These are phyloP conservation scores for Chrysanthemum lavandulifolium DNA, from an alignment of 129 eudicot species.

Conservation along the genomic window DNA sequence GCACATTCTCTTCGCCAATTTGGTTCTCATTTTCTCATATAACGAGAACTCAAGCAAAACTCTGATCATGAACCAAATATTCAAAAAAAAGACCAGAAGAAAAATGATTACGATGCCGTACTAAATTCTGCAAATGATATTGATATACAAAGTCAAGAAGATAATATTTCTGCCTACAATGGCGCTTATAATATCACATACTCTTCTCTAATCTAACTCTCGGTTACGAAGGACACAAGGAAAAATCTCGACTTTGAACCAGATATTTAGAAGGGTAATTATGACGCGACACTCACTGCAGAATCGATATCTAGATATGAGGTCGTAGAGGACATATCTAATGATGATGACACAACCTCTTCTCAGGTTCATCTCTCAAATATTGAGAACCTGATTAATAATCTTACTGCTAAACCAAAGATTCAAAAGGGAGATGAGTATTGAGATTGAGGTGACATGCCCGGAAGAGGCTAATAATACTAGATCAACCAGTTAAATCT, in stretches of 20 bases:
- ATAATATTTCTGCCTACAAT: too few relatives aligned
- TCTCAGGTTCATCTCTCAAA: slow-evolving; percentile 5
- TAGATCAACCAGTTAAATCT: too few relatives aligned
- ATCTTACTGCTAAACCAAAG: neutral
- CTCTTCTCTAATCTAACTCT: too few relatives aligned
- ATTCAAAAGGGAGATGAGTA: neutral
- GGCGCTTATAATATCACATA: too few relatives aligned
- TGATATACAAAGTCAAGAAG: too few relatives aligned
- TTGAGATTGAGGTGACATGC: slow-evolving; percentile 1
- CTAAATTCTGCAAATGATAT: neutral
- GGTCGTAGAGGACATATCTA: slow-evolving; percentile 22
- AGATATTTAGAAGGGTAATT: slow-evolving; percentile 4
- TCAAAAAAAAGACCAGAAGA: slow-evolving; percentile 28
- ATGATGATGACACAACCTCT: slow-evolving; percentile 4
- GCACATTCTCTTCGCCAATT: slow-evolving; percentile 9
- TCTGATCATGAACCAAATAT: slow-evolving; percentile 24
- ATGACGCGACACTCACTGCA: neutral
- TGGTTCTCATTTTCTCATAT: neutral
- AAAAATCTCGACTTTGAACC: neutral
- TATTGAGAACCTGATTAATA: neutral
- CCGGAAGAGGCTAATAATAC: slow-evolving; percentile 13
- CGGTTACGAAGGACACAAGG: too few relatives aligned
- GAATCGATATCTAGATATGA: slow-evolving; percentile 12
- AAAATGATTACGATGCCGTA: neutral
- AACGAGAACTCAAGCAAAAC: slow-evolving; percentile 12